phyloP scores from a whole-genome alignment of 1,284 basidiomycete genomes.

The Inonotus obliquus region DNA sequence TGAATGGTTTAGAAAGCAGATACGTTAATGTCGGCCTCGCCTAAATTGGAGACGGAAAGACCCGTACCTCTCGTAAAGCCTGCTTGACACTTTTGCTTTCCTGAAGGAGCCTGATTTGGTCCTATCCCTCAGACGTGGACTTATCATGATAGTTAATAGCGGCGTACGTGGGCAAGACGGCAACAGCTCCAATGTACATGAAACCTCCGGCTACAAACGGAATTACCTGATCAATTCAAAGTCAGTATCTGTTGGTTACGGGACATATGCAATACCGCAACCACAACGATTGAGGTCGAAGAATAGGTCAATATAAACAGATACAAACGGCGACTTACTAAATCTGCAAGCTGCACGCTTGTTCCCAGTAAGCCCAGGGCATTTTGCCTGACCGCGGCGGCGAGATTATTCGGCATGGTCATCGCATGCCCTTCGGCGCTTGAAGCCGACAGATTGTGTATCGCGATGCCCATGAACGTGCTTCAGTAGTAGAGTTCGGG shows the following conservation, averaged over 20 bases:
- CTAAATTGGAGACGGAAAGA: neutral
- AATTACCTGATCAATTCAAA: slow-evolving; percentile 55
- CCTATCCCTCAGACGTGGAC: slow-evolving; percentile 10
- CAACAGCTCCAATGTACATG: slow-evolving; percentile 87
- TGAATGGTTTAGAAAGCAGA: slow-evolving; percentile 29
- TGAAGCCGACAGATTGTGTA: slow-evolving; percentile 63
- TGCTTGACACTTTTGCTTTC: slow-evolving; percentile 84
- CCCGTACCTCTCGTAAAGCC: slow-evolving; percentile 75
- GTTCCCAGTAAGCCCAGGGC: slow-evolving; percentile 78
- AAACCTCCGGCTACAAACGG: slow-evolving; percentile 92
- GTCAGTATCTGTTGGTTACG: slow-evolving; percentile 20
- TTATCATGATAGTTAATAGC: slow-evolving; percentile 9
- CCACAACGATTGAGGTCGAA: neutral
- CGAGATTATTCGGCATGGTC: slow-evolving; percentile 48
- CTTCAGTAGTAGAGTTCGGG: slow-evolving; percentile 32
- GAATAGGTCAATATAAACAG: neutral
- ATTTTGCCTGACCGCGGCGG: slow-evolving; percentile 65
- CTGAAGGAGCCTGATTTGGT: slow-evolving; percentile 56
- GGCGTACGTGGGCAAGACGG: slow-evolving; percentile 80
- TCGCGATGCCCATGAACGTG: slow-evolving; percentile 86
- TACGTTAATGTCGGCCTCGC: neutral
- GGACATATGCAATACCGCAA: slow-evolving; percentile 15
- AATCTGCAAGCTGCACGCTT: slow-evolving; percentile 68
- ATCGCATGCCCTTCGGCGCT: slow-evolving; percentile 25
- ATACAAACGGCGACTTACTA: slow-evolving; percentile 44